Evolutionary conservation across 192 early-diverging fungal genomes (phyloP).

Genomic region (Backusella westeae): DNA sequence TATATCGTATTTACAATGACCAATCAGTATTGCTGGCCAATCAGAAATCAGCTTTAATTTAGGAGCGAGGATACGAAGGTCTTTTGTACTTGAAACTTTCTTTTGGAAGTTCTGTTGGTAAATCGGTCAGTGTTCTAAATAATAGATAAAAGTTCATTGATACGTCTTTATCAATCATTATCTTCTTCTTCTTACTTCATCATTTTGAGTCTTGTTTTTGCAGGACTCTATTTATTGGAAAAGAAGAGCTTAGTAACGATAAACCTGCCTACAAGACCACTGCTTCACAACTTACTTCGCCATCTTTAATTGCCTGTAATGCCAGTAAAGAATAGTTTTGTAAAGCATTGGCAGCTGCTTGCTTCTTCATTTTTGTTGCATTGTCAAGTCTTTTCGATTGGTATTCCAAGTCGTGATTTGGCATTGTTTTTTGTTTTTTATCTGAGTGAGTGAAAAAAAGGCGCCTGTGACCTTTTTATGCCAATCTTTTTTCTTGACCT

Average conservation of each 20-base stretch:
- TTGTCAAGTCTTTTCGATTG: conserved; percentile 13
- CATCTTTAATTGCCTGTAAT: conserved; percentile 13
- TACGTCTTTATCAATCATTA: no score
- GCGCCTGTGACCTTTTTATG: background rate
- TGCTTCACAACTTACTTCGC: background rate
- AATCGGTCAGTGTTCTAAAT: conserved; percentile 10
- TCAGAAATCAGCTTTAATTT: background rate
- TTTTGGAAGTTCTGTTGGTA: conserved; percentile 6
- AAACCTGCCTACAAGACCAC: background rate
- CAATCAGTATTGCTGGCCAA: background rate
- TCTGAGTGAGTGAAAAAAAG: background rate
- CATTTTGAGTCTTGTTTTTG: conserved; percentile 21
- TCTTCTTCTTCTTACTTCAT: background rate
- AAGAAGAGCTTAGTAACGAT: background rate
- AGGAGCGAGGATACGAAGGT: background rate
- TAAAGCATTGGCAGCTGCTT: conserved; percentile 20
- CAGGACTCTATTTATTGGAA: conserved; percentile 10
- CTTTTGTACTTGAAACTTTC: background rate
- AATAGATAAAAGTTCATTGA: background rate
- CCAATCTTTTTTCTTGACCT: background rate
- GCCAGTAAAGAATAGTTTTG: conserved; percentile 20
- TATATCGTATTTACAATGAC: conserved; percentile 9
- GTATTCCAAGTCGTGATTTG: background rate
- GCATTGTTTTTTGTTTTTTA: background rate
- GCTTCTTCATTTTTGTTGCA: conserved; percentile 18